These are phyloP conservation scores for Scheffersomyces quercinus DNA, from an alignment of 1,139 yeast species.

Conservation along the genomic window DNA sequence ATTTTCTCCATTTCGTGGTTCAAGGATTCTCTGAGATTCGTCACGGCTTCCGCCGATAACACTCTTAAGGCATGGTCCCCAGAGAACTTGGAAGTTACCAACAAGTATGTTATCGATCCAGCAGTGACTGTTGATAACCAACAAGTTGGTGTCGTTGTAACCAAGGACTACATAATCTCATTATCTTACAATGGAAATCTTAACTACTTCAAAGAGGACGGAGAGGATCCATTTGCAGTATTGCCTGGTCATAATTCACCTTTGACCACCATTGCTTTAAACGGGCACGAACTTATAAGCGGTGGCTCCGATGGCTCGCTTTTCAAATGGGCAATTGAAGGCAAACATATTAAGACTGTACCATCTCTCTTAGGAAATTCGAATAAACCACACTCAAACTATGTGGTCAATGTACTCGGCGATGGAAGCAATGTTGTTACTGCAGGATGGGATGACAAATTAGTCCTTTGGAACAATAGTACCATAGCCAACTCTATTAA, in stretches of 20 bases:
- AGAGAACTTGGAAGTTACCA: conserved; percentile 19
- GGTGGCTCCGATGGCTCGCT: conserved; percentile 88
- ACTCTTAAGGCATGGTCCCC: conserved; percentile 66
- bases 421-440: conserved; percentile 41
- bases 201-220: conserved; percentile 50
- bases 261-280: conserved; percentile 51
- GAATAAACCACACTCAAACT: conserved; percentile 53
- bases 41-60: conserved; percentile 85
- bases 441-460: conserved; percentile 88
- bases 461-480: conserved; percentile 46
- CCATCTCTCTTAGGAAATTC: conserved; percentile 22
- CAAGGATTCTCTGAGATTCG: conserved; percentile 52
- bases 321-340: conserved; percentile 55
- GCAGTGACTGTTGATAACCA: conserved; percentile 55
- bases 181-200: conserved; percentile 74
- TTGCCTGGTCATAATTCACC: conserved; percentile 82
- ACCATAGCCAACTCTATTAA: conserved; percentile 23
- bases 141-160: conserved; percentile 76
- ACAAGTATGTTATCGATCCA: conserved; percentile 45
- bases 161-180: conserved; percentile 59
- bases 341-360: conserved; percentile 28
- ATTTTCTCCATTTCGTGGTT: conserved; percentile 78
- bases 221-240: conserved; percentile 40
- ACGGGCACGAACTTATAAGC: conserved; percentile 41
- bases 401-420: conserved; percentile 48